phyloP scores from a whole-genome alignment of 257 asterid genomes.

The Salvia splendens region DNA sequence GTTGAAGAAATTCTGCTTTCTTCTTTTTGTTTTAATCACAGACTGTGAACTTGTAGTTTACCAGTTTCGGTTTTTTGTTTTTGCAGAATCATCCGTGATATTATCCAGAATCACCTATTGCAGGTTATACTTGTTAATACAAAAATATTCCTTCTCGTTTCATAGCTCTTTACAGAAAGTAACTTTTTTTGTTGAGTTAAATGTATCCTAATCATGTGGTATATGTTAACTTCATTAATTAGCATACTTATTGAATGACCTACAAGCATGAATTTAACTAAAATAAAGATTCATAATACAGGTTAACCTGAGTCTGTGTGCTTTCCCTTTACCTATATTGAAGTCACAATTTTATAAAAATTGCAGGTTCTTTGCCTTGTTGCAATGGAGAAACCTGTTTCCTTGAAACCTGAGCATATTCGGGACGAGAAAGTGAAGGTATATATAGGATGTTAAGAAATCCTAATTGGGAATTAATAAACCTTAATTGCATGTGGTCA shows the following conservation, averaged over 20 bases:
- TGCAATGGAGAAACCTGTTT: conserved; percentile 94
- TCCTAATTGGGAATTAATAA: too few species aligned
- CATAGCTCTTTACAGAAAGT: conserved; percentile 2
- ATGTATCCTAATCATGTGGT: not conserved
- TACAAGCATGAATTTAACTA: not conserved
- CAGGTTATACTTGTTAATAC: conserved; percentile 56
- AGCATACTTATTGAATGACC: conserved; percentile 9
- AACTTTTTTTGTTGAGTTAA: not conserved
- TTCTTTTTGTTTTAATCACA: conserved; percentile 19
- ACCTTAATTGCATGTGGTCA: too few species aligned
- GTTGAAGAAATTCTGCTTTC: conserved; percentile 14
- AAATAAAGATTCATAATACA: not conserved
- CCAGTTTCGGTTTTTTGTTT: conserved; percentile 26
- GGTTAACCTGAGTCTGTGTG: not conserved
- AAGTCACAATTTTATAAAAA: not conserved
- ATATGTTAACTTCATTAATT: conserved; percentile 16
- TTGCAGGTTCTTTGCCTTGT: conserved; percentile 87
- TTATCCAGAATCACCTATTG: conserved; percentile 86
- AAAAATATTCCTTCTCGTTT: conserved; percentile 13
- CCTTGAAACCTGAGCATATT: conserved; percentile 77
- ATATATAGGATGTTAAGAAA: conserved; percentile 13
- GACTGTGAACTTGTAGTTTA: conserved; percentile 10
- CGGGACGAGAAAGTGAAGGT: conserved; percentile 99
- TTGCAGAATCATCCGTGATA: conserved; percentile 89
- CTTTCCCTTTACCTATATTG: conserved; percentile 14